Percentiles rank a stretch among this genome's conserved stretches.
Evolutionary conservation across 768 basidiomycete species (phyloP).

Genomic region (Naganishia kalamii): DNA sequence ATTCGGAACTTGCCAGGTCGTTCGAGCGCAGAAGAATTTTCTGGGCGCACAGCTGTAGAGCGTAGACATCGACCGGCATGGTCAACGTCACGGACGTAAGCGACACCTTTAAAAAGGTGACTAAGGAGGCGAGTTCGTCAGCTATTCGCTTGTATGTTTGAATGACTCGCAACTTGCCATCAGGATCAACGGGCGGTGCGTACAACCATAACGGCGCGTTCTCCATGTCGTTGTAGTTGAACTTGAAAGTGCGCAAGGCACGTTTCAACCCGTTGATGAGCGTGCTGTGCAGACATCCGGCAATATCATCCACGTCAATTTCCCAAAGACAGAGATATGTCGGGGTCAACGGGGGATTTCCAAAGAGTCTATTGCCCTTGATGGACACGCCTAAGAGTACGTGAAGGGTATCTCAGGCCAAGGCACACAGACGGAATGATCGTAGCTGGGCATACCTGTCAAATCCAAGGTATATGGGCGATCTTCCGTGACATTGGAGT

Average conservation of each 20-base stretch:
- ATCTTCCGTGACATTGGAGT: not conserved
- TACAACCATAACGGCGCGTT: conserved; percentile 69
- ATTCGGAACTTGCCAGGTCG: conserved; percentile 10
- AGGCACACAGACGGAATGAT: not conserved
- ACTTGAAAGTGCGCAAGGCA: conserved; percentile 56
- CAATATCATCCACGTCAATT: conserved; percentile 56
- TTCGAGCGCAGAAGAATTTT: not conserved
- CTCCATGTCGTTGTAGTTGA: conserved; percentile 66
- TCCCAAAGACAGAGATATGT: conserved; percentile 95
- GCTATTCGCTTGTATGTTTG: not conserved
- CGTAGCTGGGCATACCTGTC: too few species aligned
- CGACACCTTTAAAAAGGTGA: conserved; percentile 73
- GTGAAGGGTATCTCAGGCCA: not conserved
- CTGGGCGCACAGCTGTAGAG: not conserved
- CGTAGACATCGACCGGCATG: conserved; percentile 43
- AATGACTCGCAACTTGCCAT: conserved; percentile 55
- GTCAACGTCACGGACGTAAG: conserved; percentile 43
- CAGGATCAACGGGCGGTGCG: conserved; percentile 60
- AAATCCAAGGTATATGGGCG: not conserved
- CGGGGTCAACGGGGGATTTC: conserved; percentile 72
- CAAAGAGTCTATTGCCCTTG: conserved; percentile 77
- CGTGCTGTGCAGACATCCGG: conserved; percentile 54
- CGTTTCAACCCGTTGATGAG: conserved; percentile 52
- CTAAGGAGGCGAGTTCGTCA: conserved; percentile 48
- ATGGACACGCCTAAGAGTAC: conserved; percentile 47